A percentile compares a stretch with the other conserved stretches of the same genome.
phyloP scores from a whole-genome alignment of 2,329 filamentous ascomycete genomes.

The Pseudogymnoascus sp. region DNA sequence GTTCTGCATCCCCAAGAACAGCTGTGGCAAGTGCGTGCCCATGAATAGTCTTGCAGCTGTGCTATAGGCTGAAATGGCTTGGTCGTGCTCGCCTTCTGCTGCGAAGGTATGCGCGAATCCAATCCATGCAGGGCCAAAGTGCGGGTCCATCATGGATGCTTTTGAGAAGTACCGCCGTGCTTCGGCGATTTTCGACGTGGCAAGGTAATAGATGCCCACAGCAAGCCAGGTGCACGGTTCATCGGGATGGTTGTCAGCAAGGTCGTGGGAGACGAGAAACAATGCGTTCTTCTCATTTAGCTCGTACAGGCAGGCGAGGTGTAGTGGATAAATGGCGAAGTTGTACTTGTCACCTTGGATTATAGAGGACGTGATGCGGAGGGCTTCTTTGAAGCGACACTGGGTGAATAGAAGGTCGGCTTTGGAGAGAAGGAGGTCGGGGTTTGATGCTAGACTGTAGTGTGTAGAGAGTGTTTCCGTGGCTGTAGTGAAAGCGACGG shows the following conservation, averaged over 20 bases:
- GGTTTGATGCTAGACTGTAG: slow-evolving; percentile 78
- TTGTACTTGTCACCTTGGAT: slow-evolving; percentile 81
- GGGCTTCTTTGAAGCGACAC: slow-evolving; percentile 82
- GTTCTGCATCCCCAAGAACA: slow-evolving; percentile 98
- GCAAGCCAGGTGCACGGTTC: slow-evolving; percentile 91
- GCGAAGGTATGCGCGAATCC: slow-evolving; percentile 98
- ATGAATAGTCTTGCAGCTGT: slow-evolving; percentile 93
- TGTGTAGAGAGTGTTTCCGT: slow-evolving; percentile 89
- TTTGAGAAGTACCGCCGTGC: slow-evolving; percentile 95
- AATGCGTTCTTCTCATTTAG: slow-evolving; percentile 79
- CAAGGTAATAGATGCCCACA: slow-evolving; percentile 90
- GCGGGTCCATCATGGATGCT: slow-evolving; percentile 92
- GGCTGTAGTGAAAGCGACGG: slow-evolving; percentile 71
- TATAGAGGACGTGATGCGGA: slow-evolving; percentile 76
- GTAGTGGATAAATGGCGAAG: slow-evolving; percentile 80
- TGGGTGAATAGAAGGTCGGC: slow-evolving; percentile 92
- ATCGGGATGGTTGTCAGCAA: slow-evolving; percentile 84
- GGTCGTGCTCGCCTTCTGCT: slow-evolving; percentile 94
- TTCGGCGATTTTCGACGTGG: slow-evolving; percentile 83
- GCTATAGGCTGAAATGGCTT: slow-evolving; percentile 95
- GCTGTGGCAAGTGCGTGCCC: slow-evolving; percentile 88
- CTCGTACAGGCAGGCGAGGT: slow-evolving; percentile 86
- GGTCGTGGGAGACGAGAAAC: slow-evolving; percentile 85
- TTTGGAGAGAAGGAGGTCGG: slow-evolving; percentile 81
- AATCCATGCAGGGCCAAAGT: slow-evolving; percentile 97